Evolutionary conservation across 768 basidiomycete genomes (phyloP).

Genomic region (Gyrodon lividus): DNA sequence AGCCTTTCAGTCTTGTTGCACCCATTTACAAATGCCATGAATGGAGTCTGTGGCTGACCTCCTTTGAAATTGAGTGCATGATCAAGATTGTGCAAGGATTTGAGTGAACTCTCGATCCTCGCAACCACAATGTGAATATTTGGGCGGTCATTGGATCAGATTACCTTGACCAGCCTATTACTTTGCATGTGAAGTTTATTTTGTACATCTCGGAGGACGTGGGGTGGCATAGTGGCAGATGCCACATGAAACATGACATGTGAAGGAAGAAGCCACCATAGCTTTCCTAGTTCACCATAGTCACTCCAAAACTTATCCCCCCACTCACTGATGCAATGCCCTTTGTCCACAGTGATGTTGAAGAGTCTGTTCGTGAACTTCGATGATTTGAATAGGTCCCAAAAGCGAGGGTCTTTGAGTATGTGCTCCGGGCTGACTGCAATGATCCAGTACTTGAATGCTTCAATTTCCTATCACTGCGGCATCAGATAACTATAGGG

Average conservation of each 20-base stretch:
- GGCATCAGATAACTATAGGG: too few relatives aligned
- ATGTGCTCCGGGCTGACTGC: too few relatives aligned
- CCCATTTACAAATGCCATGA: too few relatives aligned
- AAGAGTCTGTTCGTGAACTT: conserved; percentile 24
- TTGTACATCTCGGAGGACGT: conserved; percentile 11
- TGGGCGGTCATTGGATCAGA: conserved; percentile 32
- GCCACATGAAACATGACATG: conserved; percentile 12
- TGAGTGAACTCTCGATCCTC: conserved; percentile 14
- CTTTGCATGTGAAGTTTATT: conserved; percentile 12
- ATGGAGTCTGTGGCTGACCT: not conserved
- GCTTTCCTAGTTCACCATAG: conserved; percentile 12
- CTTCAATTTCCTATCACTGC: too few relatives aligned
- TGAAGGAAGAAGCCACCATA: conserved; percentile 12
- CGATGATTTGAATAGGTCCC: too few relatives aligned
- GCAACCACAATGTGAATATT: conserved; percentile 31
- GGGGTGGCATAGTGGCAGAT: conserved; percentile 19
- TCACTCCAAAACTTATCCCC: conserved; percentile 13
- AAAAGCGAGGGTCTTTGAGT: too few relatives aligned
- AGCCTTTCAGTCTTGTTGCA: not conserved
- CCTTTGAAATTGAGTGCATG: not conserved
- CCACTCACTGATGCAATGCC: conserved; percentile 19
- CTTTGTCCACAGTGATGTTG: conserved; percentile 30
- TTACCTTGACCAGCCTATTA: conserved; percentile 12
- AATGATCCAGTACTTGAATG: too few relatives aligned
- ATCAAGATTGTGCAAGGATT: too few relatives aligned